Conservation (phyloP, 257 asterid species). For the Verbena officinalis region DNA sequence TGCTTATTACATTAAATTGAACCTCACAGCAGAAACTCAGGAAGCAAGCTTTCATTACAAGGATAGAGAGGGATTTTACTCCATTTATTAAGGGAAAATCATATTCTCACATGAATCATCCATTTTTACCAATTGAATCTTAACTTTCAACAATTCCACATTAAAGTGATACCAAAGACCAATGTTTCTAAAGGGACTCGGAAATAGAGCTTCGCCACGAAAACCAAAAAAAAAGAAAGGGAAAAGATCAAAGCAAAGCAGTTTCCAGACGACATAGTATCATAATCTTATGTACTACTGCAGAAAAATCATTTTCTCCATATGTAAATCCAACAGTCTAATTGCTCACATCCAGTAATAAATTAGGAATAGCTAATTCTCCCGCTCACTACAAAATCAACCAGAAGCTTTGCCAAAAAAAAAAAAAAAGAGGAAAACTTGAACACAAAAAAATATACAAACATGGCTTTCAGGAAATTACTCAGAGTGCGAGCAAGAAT, state of each 20-base stretch:
- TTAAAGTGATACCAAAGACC: neutral
- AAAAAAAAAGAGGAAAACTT: too few relatives aligned
- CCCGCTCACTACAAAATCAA: conserved; percentile 3
- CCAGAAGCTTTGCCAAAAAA: neutral
- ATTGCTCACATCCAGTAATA: conserved; percentile 10
- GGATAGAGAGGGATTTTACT: neutral
- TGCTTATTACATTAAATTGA: neutral
- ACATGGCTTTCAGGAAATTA: conserved; percentile 12
- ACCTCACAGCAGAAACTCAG: neutral
- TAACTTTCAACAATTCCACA: neutral
- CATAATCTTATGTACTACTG: too few relatives aligned
- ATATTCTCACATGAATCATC: neutral
- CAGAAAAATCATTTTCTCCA: neutral
- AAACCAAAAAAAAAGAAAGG: too few relatives aligned
- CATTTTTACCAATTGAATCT: neutral
- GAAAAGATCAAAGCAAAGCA: too few relatives aligned
- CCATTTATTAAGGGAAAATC: conserved; percentile 13
- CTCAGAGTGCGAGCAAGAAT: conserved; percentile 29
- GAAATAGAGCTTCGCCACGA: conserved; percentile 10
- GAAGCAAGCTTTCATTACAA: neutral
- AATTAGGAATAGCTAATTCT: conserved; percentile 1
- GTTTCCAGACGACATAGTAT: too few relatives aligned
- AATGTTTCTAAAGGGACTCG: neutral
- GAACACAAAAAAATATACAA: neutral
- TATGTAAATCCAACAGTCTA: neutral